Evolutionary conservation across 2,329 filamentous ascomycete genomes (phyloP).

Genomic region (Fusarium albosuccineum): DNA sequence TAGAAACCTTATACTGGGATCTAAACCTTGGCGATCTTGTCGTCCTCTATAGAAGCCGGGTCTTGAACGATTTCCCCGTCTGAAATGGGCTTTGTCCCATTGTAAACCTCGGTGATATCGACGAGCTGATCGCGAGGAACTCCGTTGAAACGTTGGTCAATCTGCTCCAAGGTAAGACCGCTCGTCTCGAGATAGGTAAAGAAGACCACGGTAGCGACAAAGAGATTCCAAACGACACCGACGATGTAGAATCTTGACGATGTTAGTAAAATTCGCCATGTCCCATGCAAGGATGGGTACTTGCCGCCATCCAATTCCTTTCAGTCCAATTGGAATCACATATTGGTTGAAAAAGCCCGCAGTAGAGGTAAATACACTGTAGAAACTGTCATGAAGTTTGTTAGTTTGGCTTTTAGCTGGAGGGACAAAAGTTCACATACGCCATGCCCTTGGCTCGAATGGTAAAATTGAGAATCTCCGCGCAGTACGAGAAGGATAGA

Average conservation of each 20-base stretch:
- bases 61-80: conserved; percentile 1
- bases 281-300: no score
- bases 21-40: no score
- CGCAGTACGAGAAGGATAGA: conserved; percentile 24
- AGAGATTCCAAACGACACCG: conserved; percentile 16
- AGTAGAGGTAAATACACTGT: conserved; percentile 18
- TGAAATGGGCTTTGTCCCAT: conserved; percentile 19
- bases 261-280: neutral
- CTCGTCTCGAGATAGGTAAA: conserved; percentile 26
- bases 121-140: conserved; percentile 19
- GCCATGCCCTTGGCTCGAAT: conserved; percentile 27
- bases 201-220: conserved; percentile 18
- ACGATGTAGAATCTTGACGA: conserved; percentile 20
- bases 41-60: no score
- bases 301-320: conserved; percentile 24
- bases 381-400: neutral
- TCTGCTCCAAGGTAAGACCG: conserved; percentile 26
- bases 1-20: no score
- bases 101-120: conserved; percentile 12
- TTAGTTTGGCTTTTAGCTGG: neutral
- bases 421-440: neutral
- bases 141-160: conserved; percentile 28
- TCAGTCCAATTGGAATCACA: conserved; percentile 18
- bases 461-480: conserved; percentile 26
- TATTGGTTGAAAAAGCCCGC: conserved; percentile 29